Evolutionary conservation across 768 basidiomycete species (phyloP).

Genomic region (Russula compacta): DNA sequence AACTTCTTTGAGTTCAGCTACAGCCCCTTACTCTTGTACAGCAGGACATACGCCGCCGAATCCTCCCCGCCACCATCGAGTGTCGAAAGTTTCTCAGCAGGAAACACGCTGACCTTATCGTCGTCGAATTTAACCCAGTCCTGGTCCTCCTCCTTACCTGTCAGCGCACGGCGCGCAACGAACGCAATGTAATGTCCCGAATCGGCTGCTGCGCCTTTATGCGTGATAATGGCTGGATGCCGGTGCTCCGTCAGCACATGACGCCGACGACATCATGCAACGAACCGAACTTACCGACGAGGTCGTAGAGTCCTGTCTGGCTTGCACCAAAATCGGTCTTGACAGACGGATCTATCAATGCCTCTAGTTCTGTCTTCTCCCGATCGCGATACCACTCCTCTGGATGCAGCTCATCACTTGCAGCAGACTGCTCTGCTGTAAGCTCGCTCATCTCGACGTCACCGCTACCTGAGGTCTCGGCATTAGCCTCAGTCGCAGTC

Average conservation of each 20-base stretch:
- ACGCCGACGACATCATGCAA: neutral
- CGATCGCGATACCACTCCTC: constrained; percentile 54
- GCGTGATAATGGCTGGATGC: constrained; percentile 76
- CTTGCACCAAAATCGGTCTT: constrained; percentile 67
- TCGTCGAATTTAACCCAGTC: constrained; percentile 98
- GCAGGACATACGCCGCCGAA: constrained; percentile 78
- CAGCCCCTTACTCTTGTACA: constrained; percentile 64
- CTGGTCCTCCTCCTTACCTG: constrained; percentile 51
- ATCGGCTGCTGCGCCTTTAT: constrained; percentile 94
- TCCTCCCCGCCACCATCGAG: constrained; percentile 92
- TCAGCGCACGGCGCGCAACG: constrained; percentile 29
- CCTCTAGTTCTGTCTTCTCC: constrained; percentile 58
- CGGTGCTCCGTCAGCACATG: neutral
- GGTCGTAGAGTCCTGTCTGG: constrained; percentile 78
- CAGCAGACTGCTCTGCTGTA: constrained; percentile 22
- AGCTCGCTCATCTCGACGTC: constrained; percentile 45
- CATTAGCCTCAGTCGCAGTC: constrained; percentile 6
- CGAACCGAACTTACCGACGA: constrained; percentile 56
- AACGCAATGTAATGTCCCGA: constrained; percentile 94
- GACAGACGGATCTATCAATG: constrained; percentile 52
- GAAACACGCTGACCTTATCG: constrained; percentile 84
- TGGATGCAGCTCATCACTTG: constrained; percentile 44
- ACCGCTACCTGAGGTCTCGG: constrained; percentile 18
- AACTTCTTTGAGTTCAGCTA: neutral
- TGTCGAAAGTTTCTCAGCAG: constrained; percentile 69